These are phyloP conservation scores for Euphorbia lathyris DNA, from an alignment of 345 rosid species.

Conservation along the genomic window DNA sequence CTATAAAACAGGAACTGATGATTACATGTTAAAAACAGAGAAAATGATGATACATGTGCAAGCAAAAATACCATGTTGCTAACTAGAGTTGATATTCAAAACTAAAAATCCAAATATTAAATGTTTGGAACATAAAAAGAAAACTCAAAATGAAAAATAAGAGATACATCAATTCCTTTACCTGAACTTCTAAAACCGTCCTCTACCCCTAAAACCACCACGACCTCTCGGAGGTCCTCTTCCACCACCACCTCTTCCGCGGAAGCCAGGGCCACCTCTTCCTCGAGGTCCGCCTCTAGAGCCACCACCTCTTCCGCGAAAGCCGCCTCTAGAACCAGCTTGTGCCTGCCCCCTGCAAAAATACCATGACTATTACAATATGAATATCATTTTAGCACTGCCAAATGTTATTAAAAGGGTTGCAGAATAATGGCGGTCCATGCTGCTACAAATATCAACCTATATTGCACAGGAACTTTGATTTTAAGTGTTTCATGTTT, in stretches of 20 bases:
- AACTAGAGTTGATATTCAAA: conserved; percentile 7
- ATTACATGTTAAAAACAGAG: not conserved
- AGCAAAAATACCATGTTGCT: not conserved
- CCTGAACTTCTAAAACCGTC: conserved; percentile 41
- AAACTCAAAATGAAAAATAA: conserved; percentile 17
- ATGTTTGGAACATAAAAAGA: conserved; percentile 1
- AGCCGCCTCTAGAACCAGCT: conserved; percentile 17
- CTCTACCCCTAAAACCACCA: conserved; percentile 70
- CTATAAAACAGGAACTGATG: too few relatives aligned
- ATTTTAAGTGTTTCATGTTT: too few relatives aligned
- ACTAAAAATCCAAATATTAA: conserved; percentile 13
- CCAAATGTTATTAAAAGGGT: not conserved
- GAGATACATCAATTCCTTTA: conserved; percentile 16
- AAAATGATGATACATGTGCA: not conserved
- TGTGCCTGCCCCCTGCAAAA: conserved; percentile 25
- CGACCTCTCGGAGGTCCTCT: conserved; percentile 62
- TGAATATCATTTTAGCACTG: not conserved
- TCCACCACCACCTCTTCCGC: conserved; percentile 68
- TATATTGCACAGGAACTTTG: not conserved
- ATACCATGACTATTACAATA: not conserved
- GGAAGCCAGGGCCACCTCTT: conserved; percentile 37
- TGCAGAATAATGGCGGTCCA: not conserved
- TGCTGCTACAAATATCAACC: not conserved
- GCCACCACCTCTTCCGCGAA: conserved; percentile 21
- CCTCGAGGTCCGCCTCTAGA: conserved; percentile 28